phyloP scores from a whole-genome alignment of 2,329 filamentous ascomycete genomes.

The Neofusicoccum cordaticola region DNA sequence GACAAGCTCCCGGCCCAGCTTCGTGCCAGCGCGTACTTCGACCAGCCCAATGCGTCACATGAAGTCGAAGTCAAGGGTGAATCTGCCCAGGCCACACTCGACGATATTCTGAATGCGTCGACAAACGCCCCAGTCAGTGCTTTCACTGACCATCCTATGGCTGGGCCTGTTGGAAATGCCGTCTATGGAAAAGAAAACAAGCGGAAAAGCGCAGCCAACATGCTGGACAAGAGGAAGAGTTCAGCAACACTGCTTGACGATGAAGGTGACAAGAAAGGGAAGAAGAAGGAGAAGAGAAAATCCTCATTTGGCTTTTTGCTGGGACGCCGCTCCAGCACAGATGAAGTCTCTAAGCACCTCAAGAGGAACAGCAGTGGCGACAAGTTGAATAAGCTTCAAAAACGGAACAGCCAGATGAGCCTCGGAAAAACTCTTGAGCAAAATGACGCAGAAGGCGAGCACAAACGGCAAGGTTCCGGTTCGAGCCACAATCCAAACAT shows the following conservation, averaged over 20 bases:
- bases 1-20: constrained; percentile 73
- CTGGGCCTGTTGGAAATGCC: constrained; percentile 70
- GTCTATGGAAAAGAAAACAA: constrained; percentile 60
- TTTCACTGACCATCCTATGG: constrained; percentile 85
- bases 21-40: constrained; percentile 88
- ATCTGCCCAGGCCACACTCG: constrained; percentile 83
- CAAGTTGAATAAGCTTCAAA: constrained; percentile 40
- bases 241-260: constrained; percentile 10
- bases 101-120: constrained; percentile 88
- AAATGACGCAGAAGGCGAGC: neutral
- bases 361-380: constrained; percentile 38
- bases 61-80: constrained; percentile 63
- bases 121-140: constrained; percentile 83
- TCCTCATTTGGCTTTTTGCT: constrained; percentile 35
- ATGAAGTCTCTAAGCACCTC: constrained; percentile 38
- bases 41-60: constrained; percentile 58
- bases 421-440: constrained; percentile 1
- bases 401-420: constrained; percentile 35
- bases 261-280: constrained; percentile 17
- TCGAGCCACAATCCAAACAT: neutral
- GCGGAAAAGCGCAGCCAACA: constrained; percentile 36
- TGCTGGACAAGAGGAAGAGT: constrained; percentile 8
- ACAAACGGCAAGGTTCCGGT: neutral
- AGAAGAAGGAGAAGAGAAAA: constrained; percentile 34
- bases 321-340: constrained; percentile 35